Conservation (phyloP, 1,139 yeast genomes). For the Saccharomyces hybrid region DNA sequence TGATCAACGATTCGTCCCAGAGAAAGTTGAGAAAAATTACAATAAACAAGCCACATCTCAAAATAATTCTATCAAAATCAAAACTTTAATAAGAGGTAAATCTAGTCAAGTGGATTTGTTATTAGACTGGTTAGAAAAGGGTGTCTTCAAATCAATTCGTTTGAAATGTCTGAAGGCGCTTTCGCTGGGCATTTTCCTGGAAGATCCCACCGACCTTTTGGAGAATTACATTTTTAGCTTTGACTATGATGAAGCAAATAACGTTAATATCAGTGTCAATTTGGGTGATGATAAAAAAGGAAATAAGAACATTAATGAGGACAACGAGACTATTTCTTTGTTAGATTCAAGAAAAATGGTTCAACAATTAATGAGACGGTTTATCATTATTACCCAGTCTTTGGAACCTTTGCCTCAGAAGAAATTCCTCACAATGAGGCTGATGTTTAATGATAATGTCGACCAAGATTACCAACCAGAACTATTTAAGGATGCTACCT, state of each 20-base stretch:
- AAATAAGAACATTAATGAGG: not conserved
- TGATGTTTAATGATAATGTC: slow-evolving; percentile 42
- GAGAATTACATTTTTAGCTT: slow-evolving; percentile 47
- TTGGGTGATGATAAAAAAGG: slow-evolving; percentile 12
- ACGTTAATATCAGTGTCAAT: slow-evolving; percentile 26
- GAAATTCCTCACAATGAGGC: slow-evolving; percentile 39
- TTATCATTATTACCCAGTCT: slow-evolving; percentile 46
- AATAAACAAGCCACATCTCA: slow-evolving; percentile 22
- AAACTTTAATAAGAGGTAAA: slow-evolving; percentile 40
- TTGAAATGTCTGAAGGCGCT: slow-evolving; percentile 39
- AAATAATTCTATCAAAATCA: slow-evolving; percentile 36
- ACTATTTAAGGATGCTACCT: slow-evolving; percentile 40
- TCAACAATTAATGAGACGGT: slow-evolving; percentile 41
- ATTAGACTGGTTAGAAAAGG: slow-evolving; percentile 46
- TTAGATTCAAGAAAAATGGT: slow-evolving; percentile 36
- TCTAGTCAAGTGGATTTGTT: slow-evolving; percentile 40
- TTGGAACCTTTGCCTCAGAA: slow-evolving; percentile 43
- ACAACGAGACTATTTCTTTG: slow-evolving; percentile 21
- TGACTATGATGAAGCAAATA: slow-evolving; percentile 32
- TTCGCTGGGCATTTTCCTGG: slow-evolving; percentile 40
- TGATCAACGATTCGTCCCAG: slow-evolving; percentile 38
- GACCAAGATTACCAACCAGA: slow-evolving; percentile 44
- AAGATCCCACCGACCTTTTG: slow-evolving; percentile 36
- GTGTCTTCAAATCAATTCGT: slow-evolving; percentile 40
- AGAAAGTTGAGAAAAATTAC: slow-evolving; percentile 28